A percentile compares a stretch with the other conserved stretches of the same genome.
These are phyloP conservation scores for Agrostemma githago DNA, from an alignment of 148 eudicot species.

Conservation along the genomic window DNA sequence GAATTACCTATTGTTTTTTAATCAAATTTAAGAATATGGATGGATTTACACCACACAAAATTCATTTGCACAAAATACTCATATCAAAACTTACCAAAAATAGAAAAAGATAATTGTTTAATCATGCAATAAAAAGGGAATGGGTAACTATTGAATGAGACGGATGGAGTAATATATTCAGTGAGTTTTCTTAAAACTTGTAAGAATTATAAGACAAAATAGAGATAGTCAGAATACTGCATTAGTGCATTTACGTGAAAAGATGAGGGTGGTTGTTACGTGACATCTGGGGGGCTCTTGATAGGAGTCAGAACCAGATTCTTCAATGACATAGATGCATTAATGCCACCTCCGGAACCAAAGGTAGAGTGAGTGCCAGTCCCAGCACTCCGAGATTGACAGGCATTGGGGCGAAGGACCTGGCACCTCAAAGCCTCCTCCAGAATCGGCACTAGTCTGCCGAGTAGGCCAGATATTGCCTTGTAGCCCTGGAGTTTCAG, in stretches of 20 bases:
- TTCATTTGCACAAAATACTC: too few relatives aligned
- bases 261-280: slow-evolving; percentile 58
- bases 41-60: too few relatives aligned
- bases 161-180: too few relatives aligned
- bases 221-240: too few relatives aligned
- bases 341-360: slow-evolving; percentile 54
- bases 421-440: slow-evolving; percentile 61
- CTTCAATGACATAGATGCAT: slow-evolving; percentile 73
- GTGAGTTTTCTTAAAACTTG: too few relatives aligned
- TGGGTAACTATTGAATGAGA: too few relatives aligned
- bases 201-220: too few relatives aligned
- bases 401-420: slow-evolving; percentile 49
- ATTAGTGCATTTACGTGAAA: slow-evolving; percentile 62
- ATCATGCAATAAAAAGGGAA: too few relatives aligned
- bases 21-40: too few relatives aligned
- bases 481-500: slow-evolving; percentile 91
- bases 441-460: slow-evolving; percentile 62
- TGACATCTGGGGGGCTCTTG: slow-evolving; percentile 75
- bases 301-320: slow-evolving; percentile 85
- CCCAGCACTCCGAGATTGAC: slow-evolving; percentile 37
- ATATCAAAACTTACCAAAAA: too few relatives aligned
- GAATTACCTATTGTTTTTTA: too few relatives aligned
- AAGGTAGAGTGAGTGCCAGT: slow-evolving; percentile 40
- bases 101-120: too few relatives aligned
- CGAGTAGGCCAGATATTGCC: slow-evolving; percentile 81